Conservation (phyloP, 1,139 yeast genomes). For the Protomyces lactucae-debilis region DNA sequence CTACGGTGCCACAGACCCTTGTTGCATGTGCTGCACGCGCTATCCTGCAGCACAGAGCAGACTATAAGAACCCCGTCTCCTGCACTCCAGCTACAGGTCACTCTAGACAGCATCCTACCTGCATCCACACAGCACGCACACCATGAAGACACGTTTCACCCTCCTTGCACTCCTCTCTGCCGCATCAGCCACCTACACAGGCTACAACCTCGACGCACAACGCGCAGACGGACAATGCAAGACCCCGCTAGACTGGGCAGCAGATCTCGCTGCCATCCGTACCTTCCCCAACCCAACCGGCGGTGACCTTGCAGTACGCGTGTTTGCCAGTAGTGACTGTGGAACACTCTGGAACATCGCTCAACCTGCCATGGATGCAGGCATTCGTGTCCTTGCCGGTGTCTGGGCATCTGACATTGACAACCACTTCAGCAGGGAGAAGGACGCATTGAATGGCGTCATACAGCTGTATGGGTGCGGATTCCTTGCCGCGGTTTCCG, state of each 20-base stretch:
- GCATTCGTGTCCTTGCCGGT: conserved; percentile 76
- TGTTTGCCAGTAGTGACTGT: conserved; percentile 84
- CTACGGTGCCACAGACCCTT: too few species aligned
- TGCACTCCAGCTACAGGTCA: too few species aligned
- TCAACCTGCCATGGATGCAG: conserved; percentile 61
- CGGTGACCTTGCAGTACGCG: conserved; percentile 59
- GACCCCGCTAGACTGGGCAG: conserved; percentile 57
- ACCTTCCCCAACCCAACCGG: conserved; percentile 48
- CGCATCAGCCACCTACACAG: conserved; percentile 4
- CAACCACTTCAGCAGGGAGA: conserved; percentile 64
- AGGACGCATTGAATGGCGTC: conserved; percentile 59
- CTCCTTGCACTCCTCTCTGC: neutral
- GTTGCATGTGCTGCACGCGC: too few species aligned
- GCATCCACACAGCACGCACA: neutral
- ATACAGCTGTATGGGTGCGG: conserved; percentile 65
- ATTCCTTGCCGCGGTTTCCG: conserved; percentile 68
- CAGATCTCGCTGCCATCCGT: conserved; percentile 56
- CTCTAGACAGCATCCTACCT: too few species aligned
- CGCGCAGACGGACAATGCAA: conserved; percentile 68
- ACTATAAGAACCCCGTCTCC: too few species aligned
- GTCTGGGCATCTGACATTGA: conserved; percentile 84
- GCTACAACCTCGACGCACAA: conserved; percentile 42
- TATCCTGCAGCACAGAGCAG: too few species aligned
- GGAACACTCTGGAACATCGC: conserved; percentile 75
- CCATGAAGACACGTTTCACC: neutral